A percentile compares a stretch with the other conserved stretches of the same genome.
These are phyloP conservation scores for Hibiscus mutabilis DNA, from an alignment of 345 rosid genomes.

Conservation along the genomic window DNA sequence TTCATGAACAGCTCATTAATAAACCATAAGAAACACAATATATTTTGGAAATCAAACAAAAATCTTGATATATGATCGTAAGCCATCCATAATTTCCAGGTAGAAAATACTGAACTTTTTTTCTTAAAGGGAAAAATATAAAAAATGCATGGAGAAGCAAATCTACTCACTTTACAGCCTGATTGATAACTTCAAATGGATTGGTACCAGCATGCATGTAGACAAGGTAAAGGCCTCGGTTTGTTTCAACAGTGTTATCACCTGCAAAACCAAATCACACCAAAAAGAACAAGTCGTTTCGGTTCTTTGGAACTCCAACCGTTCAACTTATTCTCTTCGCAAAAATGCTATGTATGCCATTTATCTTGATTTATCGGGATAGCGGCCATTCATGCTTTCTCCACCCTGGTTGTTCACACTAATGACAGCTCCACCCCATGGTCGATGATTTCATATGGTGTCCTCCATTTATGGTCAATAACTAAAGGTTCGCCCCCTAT, in stretches of 20 bases:
- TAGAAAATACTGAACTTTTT: not conserved
- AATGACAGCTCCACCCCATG: constrained; percentile 26
- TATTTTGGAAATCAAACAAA: not conserved
- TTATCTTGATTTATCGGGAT: constrained; percentile 20
- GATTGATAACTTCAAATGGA: constrained; percentile 88
- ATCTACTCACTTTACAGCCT: constrained; percentile 75
- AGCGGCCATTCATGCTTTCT: constrained; percentile 18
- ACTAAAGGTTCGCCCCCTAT: constrained; percentile 14
- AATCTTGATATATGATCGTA: not conserved
- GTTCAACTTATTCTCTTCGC: constrained; percentile 26
- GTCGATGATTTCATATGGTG: constrained; percentile 13
- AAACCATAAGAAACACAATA: not conserved
- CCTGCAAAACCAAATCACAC: constrained; percentile 60
- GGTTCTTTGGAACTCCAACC: constrained; percentile 30
- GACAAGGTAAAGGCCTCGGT: constrained; percentile 75
- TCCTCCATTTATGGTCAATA: constrained; percentile 17
- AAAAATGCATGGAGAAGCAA: not conserved
- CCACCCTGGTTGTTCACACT: constrained; percentile 23
- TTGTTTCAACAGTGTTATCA: constrained; percentile 78
- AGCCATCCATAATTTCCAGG: not conserved
- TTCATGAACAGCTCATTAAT: constrained; percentile 8
- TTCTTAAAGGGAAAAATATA: too few species aligned
- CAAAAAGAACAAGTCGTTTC: constrained; percentile 26
- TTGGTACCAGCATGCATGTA: constrained; percentile 94
- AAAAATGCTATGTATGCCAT: constrained; percentile 25